phyloP scores from a whole-genome alignment of 1,139 yeast species.

The Kurtzmaniella quercitrusa region DNA sequence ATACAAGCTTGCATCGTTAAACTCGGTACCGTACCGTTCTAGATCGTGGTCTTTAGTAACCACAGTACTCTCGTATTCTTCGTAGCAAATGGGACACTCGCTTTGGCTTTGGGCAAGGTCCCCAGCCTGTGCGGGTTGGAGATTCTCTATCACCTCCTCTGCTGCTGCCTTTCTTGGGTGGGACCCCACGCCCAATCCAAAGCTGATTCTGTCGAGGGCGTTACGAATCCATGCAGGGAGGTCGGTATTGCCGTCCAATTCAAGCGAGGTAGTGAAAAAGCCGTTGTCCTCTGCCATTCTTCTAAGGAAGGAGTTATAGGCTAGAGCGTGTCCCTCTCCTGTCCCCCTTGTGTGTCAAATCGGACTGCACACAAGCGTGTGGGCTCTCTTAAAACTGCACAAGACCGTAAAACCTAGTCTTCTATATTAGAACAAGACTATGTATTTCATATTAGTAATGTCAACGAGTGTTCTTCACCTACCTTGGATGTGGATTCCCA shows the following conservation, averaged over 20 bases:
- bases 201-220: conserved; percentile 28
- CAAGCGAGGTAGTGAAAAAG: background rate
- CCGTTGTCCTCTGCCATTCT: background rate
- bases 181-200: conserved; percentile 19
- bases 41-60: conserved; percentile 1
- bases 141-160: conserved; percentile 34
- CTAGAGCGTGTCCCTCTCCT: too few relatives aligned
- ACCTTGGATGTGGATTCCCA: too few relatives aligned
- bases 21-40: conserved; percentile 9
- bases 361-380: too few relatives aligned
- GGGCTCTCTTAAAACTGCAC: background rate
- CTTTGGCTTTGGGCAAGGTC: conserved; percentile 18
- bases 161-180: conserved; percentile 29
- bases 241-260: conserved; percentile 6
- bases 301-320: too few relatives aligned
- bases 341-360: too few relatives aligned
- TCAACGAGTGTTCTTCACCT: too few relatives aligned
- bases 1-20: conserved; percentile 37
- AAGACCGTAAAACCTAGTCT: background rate
- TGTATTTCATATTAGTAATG: too few relatives aligned
- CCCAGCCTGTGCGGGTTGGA: conserved; percentile 18
- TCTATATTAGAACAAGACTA: too few relatives aligned
- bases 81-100: conserved; percentile 45
- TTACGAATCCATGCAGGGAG: conserved; percentile 40
- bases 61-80: conserved; percentile 20